Evolutionary conservation across 495 filamentous ascomycete species (phyloP).

Genomic region (Daldinia childiae): DNA sequence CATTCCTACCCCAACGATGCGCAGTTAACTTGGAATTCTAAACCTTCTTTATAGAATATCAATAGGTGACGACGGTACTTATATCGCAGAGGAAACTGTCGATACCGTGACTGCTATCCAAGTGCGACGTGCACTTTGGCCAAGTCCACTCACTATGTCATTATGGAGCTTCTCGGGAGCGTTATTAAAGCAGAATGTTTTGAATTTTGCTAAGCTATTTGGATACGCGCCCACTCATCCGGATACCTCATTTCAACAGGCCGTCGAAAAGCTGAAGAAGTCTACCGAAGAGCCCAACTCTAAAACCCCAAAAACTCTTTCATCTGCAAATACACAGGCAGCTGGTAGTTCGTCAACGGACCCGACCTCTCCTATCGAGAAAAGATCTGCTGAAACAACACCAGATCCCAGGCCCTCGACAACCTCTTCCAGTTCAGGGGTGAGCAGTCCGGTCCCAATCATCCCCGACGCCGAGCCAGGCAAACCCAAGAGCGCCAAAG

Average conservation of each 20-base stretch:
- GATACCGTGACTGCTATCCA: conserved; percentile 46
- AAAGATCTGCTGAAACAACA: conserved; percentile 32
- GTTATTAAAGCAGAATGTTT: conserved; percentile 43
- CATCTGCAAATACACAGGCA: conserved; percentile 28
- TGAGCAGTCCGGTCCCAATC: conserved; percentile 39
- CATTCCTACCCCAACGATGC: background rate
- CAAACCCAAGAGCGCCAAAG: conserved; percentile 37
- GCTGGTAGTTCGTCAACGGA: conserved; percentile 32
- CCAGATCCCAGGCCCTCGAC: conserved; percentile 35
- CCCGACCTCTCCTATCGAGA: conserved; percentile 31
- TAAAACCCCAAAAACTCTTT: conserved; percentile 17
- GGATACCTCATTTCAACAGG: conserved; percentile 30
- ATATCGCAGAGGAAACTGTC: conserved; percentile 41
- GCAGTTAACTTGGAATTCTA: conserved; percentile 22
- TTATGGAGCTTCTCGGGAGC: conserved; percentile 49
- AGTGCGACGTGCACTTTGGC: conserved; percentile 49
- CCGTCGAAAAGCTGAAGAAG: conserved; percentile 47
- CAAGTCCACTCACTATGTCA: conserved; percentile 46
- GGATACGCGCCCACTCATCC: conserved; percentile 43
- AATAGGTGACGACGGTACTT: conserved; percentile 47
- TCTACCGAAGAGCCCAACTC: conserved; percentile 29
- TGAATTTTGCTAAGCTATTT: conserved; percentile 43
- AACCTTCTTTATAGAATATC: conserved; percentile 41
- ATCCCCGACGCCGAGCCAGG: conserved; percentile 18
- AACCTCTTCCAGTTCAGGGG: conserved; percentile 41